Evolutionary conservation across 2,329 filamentous ascomycete species (phyloP).

Genomic region (Penicillium sp.): DNA sequence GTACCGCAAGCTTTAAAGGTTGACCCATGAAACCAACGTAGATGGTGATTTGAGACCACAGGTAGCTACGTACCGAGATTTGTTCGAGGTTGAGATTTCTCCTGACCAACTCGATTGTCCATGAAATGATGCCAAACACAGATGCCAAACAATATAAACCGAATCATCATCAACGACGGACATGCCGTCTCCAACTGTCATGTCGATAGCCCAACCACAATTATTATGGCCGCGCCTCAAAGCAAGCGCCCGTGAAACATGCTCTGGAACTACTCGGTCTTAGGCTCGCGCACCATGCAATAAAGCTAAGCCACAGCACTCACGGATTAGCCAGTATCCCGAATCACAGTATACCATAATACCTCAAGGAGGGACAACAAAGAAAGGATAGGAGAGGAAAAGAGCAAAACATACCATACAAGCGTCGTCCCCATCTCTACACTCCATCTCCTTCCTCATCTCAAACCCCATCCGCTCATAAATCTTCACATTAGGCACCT

Average conservation of each 20-base stretch:
- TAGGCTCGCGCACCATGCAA: constrained; percentile 31
- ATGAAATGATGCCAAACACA: not conserved
- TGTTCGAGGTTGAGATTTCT: not conserved
- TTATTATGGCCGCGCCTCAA: not conserved
- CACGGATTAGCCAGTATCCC: not conserved
- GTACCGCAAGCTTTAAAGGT: not conserved
- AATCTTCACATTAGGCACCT: constrained; percentile 69
- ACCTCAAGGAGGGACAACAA: not conserved
- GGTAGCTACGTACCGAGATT: too few relatives aligned
- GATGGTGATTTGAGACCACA: too few relatives aligned
- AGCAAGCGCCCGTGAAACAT: not conserved
- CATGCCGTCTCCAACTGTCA: too few relatives aligned
- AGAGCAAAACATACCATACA: constrained; percentile 49
- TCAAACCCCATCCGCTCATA: constrained; percentile 71
- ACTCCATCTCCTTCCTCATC: constrained; percentile 66
- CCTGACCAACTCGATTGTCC: not conserved
- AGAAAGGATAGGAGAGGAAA: not conserved
- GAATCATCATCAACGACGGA: not conserved
- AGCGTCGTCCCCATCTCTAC: constrained; percentile 62
- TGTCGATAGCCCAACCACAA: not conserved
- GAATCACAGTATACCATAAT: not conserved
- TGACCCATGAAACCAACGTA: not conserved
- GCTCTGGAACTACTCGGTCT: constrained; percentile 8
- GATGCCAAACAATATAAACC: not conserved
- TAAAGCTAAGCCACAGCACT: constrained; percentile 23